Percentiles rank a stretch among this genome's conserved stretches.
These are phyloP conservation scores for Protomyces arabidopsidicola DNA, from an alignment of 1,139 yeast species.

Conservation along the genomic window DNA sequence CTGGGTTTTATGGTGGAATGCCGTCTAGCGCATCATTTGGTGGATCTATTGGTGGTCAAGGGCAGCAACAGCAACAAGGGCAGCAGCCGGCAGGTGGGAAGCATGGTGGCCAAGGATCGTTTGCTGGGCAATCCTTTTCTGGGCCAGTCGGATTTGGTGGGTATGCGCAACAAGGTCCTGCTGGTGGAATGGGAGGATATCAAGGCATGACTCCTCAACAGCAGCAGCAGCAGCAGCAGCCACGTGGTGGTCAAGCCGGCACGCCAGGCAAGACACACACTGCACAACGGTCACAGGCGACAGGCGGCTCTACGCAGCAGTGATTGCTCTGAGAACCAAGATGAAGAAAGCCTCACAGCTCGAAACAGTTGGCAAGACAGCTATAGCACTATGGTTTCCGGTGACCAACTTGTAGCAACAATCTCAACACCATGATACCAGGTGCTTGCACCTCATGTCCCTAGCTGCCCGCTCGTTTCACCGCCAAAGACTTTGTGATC, in stretches of 20 bases:
- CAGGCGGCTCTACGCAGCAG: no score
- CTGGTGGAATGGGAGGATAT: neutral
- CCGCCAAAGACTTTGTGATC: conserved; percentile 55
- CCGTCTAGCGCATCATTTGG: no score
- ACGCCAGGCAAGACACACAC: no score
- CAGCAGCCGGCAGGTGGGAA: neutral
- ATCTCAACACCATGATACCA: neutral
- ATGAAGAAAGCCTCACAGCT: no score
- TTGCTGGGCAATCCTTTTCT: neutral
- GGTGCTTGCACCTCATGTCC: neutral
- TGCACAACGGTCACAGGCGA: no score
- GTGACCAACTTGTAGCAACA: neutral
- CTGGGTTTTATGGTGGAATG: neutral
- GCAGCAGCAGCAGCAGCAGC: neutral
- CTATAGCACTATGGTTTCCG: no score
- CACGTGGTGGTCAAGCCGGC: no score
- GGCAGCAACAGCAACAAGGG: neutral
- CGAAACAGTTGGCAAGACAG: no score
- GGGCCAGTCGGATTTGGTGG: neutral
- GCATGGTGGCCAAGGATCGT: neutral
- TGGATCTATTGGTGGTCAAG: neutral
- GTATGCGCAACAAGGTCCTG: neutral
- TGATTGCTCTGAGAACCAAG: no score
- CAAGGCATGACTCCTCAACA: neutral
- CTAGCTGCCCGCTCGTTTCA: neutral